Evolutionary conservation across 257 asterid species (phyloP).

Genomic region (Solanum commersonii): DNA sequence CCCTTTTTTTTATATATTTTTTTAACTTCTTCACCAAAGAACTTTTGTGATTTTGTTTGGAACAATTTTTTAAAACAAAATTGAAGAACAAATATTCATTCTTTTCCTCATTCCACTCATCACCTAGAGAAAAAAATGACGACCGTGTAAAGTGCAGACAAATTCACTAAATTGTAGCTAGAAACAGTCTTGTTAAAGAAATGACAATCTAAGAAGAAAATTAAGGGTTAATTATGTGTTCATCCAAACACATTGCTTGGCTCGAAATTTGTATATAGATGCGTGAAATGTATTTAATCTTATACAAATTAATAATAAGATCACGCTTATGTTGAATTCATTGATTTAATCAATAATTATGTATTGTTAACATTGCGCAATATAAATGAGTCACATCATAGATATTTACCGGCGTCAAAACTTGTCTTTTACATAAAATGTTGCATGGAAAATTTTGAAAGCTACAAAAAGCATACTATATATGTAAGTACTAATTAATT

Average conservation of each 20-base stretch:
- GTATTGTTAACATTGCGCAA: background rate
- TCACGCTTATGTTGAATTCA: background rate
- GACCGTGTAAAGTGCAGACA: too few species aligned
- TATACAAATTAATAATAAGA: too few species aligned
- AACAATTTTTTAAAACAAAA: too few species aligned
- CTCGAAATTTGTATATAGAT: too few species aligned
- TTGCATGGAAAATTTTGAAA: background rate
- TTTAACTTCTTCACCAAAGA: too few species aligned
- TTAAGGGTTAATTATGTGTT: background rate
- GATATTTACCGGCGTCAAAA: background rate
- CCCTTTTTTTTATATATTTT: too few species aligned
- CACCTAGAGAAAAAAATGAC: too few species aligned
- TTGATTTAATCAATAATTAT: background rate
- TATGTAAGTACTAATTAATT: background rate
- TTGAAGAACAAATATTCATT: too few species aligned
- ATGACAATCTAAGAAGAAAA: background rate
- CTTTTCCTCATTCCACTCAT: too few species aligned
- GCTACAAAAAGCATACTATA: background rate
- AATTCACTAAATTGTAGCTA: background rate
- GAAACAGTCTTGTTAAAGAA: background rate
- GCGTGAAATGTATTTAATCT: too few species aligned
- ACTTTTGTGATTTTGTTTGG: too few species aligned
- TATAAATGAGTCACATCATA: background rate
- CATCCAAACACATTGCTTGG: background rate
- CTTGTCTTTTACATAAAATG: background rate